Evolutionary conservation across 768 basidiomycete species (phyloP), one percentile per base, ranked within the genome.

Genomic region (Hypholoma sublateritium): DNA sequence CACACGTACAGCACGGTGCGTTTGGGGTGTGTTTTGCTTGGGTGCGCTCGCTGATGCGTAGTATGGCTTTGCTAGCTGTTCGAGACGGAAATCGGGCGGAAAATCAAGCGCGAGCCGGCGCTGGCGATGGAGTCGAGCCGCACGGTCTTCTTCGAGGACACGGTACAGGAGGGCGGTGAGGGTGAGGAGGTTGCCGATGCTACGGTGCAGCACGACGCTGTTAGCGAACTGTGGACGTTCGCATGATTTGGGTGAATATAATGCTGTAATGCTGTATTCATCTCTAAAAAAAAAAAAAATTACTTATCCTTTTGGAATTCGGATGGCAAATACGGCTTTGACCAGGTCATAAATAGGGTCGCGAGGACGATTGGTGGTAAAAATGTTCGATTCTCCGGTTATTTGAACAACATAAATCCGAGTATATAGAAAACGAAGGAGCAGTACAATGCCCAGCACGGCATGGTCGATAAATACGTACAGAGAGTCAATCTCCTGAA

Each of bases 1-100:
- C 96, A 98, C 68, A 90, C 91, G 2, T 94, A 93, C 65, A 81
- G 79, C 37, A 93, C 92, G 62, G 92, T 94, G 63, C 53, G 62
- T 21, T 41, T 11, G 19, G 16, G 45, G 25, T 7, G 56, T 28
- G 58, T 21, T 51, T n/a, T 41, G 9, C 37, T 43, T n/a, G 1
- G 1, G 19, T 24, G 14, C 1, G 14, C 13, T 7, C 6, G 41
- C 39, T 56, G 9, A 16, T 45, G 21, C 13, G 24, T 64, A 44
- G 24, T 64, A 45, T 47, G 22, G 39, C 35, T 46, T 43, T 14
- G 32, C 19, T 67, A 97, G 95, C 79, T 98, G 28, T 89, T 95
- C 62, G 91, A 95, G 35, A 89, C 89, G 0, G 95, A 97, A 66
- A 75, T 79, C 28, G 86, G 83, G 59, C 78, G 92, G 50, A 89